Conservation (phyloP, 352 stramenopile species). For the Phytophthora tubulina region DNA sequence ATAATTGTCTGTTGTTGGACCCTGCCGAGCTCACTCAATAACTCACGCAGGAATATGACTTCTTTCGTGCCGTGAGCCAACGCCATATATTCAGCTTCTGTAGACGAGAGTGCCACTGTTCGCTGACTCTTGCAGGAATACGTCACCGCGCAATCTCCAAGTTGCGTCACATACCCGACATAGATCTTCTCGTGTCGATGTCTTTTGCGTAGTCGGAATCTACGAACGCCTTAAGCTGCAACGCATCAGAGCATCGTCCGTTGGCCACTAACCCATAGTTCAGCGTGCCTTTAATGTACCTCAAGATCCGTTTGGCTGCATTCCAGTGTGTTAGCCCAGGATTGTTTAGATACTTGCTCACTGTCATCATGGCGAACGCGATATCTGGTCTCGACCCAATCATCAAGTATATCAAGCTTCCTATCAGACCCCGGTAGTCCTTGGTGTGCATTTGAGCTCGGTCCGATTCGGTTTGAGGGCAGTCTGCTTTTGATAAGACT, state of each 20-base stretch:
- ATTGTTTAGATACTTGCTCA: not conserved
- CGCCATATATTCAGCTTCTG: not conserved
- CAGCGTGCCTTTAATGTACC: not conserved
- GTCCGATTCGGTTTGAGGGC: too few species aligned
- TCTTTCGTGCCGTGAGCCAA: too few species aligned
- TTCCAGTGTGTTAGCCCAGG: not conserved
- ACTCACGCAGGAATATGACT: too few species aligned
- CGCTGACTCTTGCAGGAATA: not conserved
- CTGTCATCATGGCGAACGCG: not conserved
- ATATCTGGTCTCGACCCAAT: not conserved
- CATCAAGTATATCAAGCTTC: not conserved
- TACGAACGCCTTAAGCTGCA: not conserved
- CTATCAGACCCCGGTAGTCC: not conserved
- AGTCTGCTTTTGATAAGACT: too few species aligned
- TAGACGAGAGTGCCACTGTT: not conserved
- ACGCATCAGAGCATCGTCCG: not conserved
- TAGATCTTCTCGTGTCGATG: not conserved
- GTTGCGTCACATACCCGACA: not conserved
- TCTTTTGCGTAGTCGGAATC: not conserved
- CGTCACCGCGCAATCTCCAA: not conserved
- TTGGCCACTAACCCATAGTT: not conserved
- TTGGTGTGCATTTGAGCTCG: too few species aligned
- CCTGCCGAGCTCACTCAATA: too few species aligned
- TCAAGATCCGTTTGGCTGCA: not conserved
- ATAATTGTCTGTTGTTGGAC: too few species aligned